phyloP scores from a whole-genome alignment of 192 early-diverging fungal genomes.

The Podila verticillata region DNA sequence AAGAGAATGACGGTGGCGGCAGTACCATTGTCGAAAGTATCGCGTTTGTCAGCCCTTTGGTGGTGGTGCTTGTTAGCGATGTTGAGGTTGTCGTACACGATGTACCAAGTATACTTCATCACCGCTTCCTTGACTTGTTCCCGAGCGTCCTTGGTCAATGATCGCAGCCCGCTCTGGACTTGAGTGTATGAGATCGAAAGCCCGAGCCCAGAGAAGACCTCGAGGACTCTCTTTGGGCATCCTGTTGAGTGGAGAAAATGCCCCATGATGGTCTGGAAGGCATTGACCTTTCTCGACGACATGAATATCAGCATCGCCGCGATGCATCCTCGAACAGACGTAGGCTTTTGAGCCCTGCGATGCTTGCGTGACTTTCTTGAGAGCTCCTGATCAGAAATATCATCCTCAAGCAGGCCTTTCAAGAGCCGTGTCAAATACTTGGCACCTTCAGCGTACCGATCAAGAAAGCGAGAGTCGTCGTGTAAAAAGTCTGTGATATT shows the following conservation, averaged over 20 bases:
- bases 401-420: constrained; percentile 14
- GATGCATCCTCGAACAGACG: constrained; percentile 25
- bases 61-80: constrained; percentile 15
- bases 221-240: constrained; percentile 6
- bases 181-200: constrained; percentile 21
- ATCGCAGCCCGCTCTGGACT: constrained; percentile 7
- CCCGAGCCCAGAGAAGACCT: constrained; percentile 9
- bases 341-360: constrained; percentile 5
- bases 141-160: constrained; percentile 17
- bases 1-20: constrained; percentile 18
- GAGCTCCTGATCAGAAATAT: constrained; percentile 15
- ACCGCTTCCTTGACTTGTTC: constrained; percentile 6
- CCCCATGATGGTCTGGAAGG: constrained; percentile 25
- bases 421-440: constrained; percentile 12
- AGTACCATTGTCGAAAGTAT: constrained; percentile 21
- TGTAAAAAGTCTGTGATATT: constrained; percentile 7
- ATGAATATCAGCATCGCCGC: constrained; percentile 20
- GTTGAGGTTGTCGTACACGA: constrained; percentile 29
- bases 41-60: constrained; percentile 17
- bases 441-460: background rate
- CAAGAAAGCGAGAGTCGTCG: constrained; percentile 9
- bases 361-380: background rate
- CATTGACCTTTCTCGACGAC: constrained; percentile 10
- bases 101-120: background rate
- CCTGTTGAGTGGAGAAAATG: constrained; percentile 18